These are phyloP conservation scores for Blastocystis sp. DNA, from an alignment of 352 stramenopile genomes.

Conservation along the genomic window DNA sequence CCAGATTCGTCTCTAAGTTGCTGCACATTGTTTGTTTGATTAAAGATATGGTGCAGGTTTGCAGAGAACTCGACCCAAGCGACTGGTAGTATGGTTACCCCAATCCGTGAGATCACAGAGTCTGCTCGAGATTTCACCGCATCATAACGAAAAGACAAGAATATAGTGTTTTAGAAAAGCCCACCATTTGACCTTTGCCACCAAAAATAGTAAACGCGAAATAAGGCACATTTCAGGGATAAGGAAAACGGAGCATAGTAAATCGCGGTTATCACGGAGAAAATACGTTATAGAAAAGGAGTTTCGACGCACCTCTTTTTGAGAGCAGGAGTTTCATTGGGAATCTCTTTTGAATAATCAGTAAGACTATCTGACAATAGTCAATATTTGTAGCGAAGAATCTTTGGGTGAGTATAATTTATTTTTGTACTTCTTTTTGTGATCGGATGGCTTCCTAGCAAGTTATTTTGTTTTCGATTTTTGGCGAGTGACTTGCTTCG, in stretches of 20 bases:
- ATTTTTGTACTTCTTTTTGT: constrained; percentile 29
- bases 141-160: background rate
- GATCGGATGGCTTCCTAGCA: background rate
- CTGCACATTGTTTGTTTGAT: constrained; percentile 4
- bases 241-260: background rate
- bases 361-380: background rate
- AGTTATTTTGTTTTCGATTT: background rate
- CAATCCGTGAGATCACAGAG: too few species aligned
- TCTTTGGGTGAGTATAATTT: background rate
- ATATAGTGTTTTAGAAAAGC: background rate
- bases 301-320: background rate
- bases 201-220: background rate
- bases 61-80: background rate
- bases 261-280: background rate
- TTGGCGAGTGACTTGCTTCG: background rate
- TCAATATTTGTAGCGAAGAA: constrained; percentile 32
- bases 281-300: background rate
- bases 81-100: too few species aligned
- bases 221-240: background rate
- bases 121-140: too few species aligned
- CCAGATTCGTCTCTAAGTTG: constrained; percentile 86
- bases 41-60: background rate
- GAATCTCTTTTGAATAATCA: constrained; percentile 60
- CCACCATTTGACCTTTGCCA: background rate
- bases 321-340: constrained; percentile 11